phyloP scores from a whole-genome alignment of 2,329 filamentous ascomycete species.

The Neofusicoccum sp. region DNA sequence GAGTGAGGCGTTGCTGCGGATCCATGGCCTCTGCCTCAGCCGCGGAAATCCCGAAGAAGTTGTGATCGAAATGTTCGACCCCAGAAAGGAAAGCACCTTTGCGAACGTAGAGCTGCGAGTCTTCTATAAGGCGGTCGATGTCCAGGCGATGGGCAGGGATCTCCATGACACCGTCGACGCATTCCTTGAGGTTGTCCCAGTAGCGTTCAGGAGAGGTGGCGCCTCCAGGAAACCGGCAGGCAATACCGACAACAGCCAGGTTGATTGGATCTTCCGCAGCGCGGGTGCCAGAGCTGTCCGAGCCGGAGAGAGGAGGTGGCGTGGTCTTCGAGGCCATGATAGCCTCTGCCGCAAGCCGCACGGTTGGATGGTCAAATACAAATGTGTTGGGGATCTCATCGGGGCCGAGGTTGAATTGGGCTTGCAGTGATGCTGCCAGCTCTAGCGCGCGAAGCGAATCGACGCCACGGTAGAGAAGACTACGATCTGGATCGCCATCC shows the following conservation, averaged over 20 bases:
- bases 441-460: not conserved
- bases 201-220: constrained; percentile 25
- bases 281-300: not conserved
- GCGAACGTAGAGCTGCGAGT: constrained; percentile 25
- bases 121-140: constrained; percentile 29
- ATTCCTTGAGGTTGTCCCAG: not conserved
- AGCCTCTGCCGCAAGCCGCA: not conserved
- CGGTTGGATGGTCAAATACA: not conserved
- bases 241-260: constrained; percentile 40
- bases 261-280: constrained; percentile 33
- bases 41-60: constrained; percentile 25
- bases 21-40: constrained; percentile 24
- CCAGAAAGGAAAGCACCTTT: constrained; percentile 24
- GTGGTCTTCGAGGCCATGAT: not conserved
- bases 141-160: constrained; percentile 27
- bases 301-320: not conserved
- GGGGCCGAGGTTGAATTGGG: not conserved
- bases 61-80: constrained; percentile 23
- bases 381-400: not conserved
- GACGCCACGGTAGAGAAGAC: not conserved
- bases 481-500: not conserved
- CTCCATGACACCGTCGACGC: not conserved
- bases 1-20: constrained; percentile 25
- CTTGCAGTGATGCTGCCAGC: not conserved
- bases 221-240: constrained; percentile 33